Evolutionary conservation across 148 eudicot species (phyloP), one percentile per base, ranked within the genome.

Genomic region (Polygonum aviculare): DNA sequence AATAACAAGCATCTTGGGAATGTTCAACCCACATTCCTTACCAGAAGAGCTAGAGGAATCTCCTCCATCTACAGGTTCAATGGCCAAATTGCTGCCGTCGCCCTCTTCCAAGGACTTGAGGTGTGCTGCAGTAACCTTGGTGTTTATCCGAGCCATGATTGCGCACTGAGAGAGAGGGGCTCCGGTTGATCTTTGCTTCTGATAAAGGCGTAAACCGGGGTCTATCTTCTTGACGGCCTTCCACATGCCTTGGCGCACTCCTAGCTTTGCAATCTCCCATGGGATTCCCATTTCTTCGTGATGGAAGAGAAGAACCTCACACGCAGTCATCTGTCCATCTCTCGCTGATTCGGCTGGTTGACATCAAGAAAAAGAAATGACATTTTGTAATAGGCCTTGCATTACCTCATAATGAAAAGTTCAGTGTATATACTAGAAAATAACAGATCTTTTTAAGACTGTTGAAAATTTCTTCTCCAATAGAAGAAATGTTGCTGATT

Each of bases 271-370:
- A 6, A 95, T 83, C 77, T 93, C 97, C 90, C 91, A 82, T 7
- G 99, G 97, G 74, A 95, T 93, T 77, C 99, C 97, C 99, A 95
- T 93, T 70, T 95, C 97, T 82, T 95, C 99, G 33, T 93, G 84
- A 77, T 95, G 99, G 86, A 92, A 92, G 52, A 95, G 89, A 21
- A 88, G 81, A 72, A 95, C 94, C 84, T 95, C 99, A 74, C 96
- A 92, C 0, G 97, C 94, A 49, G 87, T 89, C 83, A 83, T 80
- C 65, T 89, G 87, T 22, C 88, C 91, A 16, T 84, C 76, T 78
- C 86, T 82, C 69, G 74, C 84, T 36, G 99, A 95, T 86, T 84
- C 88, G 74, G 85, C 99, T 93, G 89, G 14, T 60, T 60, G 67
- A 60, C 59, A 54, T 54, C 59, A 52, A 54, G 19, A 54, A n/a